phyloP scores from a whole-genome alignment of 257 asterid genomes.

The Plectranthus barbatus region DNA sequence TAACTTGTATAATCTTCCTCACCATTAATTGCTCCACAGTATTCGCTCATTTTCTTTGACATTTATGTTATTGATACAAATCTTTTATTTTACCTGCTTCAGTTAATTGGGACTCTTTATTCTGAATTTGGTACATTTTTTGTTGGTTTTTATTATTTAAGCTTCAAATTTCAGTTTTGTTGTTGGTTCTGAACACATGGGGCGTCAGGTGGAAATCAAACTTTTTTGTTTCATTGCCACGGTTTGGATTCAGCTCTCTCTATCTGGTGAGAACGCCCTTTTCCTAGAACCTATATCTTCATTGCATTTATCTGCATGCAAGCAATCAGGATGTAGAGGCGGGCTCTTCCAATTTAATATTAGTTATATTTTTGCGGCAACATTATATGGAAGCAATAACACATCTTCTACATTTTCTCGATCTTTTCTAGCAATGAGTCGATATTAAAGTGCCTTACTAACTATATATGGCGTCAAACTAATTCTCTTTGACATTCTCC shows the following conservation, averaged over 20 bases:
- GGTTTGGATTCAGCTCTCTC: constrained; percentile 41
- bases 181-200: constrained; percentile 35
- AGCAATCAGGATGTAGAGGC: background rate
- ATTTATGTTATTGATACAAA: background rate
- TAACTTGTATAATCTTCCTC: background rate
- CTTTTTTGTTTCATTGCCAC: constrained; percentile 36
- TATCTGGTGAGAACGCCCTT: constrained; percentile 40
- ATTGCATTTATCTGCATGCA: background rate
- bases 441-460: background rate
- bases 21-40: no score
- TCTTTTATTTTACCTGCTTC: background rate
- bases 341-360: background rate
- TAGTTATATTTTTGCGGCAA: background rate
- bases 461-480: background rate
- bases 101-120: background rate
- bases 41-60: background rate
- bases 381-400: background rate
- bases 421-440: background rate
- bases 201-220: constrained; percentile 28
- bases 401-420: background rate
- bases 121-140: background rate
- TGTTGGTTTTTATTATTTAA: background rate
- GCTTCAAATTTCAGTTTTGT: constrained; percentile 24
- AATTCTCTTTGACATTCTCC: constrained; percentile 7
- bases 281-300: background rate